Conservation (phyloP, 257 asterid genomes). For the Jacaranda copaia region DNA sequence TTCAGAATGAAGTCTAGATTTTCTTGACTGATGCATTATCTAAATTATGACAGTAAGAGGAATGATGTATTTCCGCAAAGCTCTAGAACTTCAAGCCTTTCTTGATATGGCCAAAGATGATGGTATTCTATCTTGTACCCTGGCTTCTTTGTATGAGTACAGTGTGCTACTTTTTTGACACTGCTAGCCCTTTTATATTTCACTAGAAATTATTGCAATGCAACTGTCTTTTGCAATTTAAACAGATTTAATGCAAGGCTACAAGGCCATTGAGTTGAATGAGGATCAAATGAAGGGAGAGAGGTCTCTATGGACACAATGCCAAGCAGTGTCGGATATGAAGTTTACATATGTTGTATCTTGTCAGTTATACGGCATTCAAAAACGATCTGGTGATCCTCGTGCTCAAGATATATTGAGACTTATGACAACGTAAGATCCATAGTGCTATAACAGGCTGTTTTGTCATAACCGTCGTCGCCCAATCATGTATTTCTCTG, state of each 20-base stretch:
- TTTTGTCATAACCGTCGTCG: conserved; percentile 27
- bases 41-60: conserved; percentile 74
- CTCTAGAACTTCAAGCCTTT: conserved; percentile 90
- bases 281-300: conserved; percentile 89
- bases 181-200: background rate
- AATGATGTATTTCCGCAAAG: conserved; percentile 96
- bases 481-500: conserved; percentile 25
- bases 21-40: conserved; percentile 9
- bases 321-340: conserved; percentile 94
- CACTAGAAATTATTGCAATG: conserved; percentile 13
- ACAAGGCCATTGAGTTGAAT: conserved; percentile 84
- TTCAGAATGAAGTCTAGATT: conserved; percentile 19
- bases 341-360: conserved; percentile 90
- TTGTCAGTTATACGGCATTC: conserved; percentile 88
- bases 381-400: conserved; percentile 84
- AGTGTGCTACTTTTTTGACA: background rate
- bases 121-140: conserved; percentile 51
- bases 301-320: conserved; percentile 78
- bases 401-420: conserved; percentile 91
- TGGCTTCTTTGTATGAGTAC: conserved; percentile 12
- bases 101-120: conserved; percentile 96
- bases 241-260: conserved; percentile 90
- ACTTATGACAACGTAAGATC: conserved; percentile 82
- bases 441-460: background rate
- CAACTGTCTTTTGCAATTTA: conserved; percentile 24